A percentile compares a stretch with the other conserved stretches of the same genome.
Conservation (phyloP, 2,329 filamentous ascomycete genomes). For the Verticillium alfalfae region DNA sequence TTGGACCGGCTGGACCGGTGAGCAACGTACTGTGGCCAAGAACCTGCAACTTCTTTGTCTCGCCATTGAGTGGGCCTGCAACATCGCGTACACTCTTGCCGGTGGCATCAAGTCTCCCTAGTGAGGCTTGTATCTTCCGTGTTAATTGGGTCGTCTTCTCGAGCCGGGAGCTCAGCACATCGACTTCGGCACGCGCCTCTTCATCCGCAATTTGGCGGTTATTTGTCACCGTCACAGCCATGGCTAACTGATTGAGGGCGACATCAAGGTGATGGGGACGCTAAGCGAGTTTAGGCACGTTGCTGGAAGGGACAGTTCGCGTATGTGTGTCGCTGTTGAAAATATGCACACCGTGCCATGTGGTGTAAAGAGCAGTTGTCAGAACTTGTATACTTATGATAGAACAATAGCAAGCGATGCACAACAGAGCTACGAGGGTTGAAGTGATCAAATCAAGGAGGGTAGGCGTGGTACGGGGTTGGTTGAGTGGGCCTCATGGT, state of each 20-base stretch:
- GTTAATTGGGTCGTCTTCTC: slow-evolving; percentile 91
- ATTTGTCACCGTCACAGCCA: slow-evolving; percentile 46
- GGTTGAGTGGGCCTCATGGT: no score
- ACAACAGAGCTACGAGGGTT: no score
- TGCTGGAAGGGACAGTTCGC: no score
- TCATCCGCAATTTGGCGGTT: slow-evolving; percentile 53
- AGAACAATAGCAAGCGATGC: no score
- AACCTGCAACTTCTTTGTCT: slow-evolving; percentile 85
- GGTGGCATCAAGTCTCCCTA: slow-evolving; percentile 77
- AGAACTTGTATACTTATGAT: no score
- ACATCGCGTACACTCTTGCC: slow-evolving; percentile 89
- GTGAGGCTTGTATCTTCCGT: slow-evolving; percentile 89
- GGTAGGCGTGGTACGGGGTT: no score
- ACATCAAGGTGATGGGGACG: neutral
- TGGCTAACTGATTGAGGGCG: slow-evolving; percentile 15
- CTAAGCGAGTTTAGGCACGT: no score
- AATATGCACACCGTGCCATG: no score
- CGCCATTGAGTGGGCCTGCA: slow-evolving; percentile 85
- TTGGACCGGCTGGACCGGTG: neutral
- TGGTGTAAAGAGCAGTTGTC: no score
- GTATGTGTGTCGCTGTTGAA: no score
- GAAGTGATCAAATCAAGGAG: no score
- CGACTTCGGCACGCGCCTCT: slow-evolving; percentile 64
- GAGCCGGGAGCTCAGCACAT: slow-evolving; percentile 66
- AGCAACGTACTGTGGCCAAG: slow-evolving; percentile 65